Evolutionary conservation across 1,284 basidiomycete genomes (phyloP).

Genomic region (Naganishia albida): DNA sequence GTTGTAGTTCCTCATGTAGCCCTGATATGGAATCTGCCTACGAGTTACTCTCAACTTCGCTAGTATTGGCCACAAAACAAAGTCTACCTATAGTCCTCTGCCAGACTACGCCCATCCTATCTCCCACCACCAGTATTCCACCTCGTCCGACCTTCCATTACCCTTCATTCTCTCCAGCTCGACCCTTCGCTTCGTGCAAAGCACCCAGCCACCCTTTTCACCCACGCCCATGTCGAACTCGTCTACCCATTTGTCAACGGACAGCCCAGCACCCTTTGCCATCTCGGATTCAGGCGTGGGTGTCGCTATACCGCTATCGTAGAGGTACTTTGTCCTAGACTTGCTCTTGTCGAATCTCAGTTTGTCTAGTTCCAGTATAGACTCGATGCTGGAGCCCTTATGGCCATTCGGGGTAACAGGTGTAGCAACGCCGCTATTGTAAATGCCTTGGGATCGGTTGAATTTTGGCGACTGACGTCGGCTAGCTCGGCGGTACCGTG

Average conservation of each 20-base stretch:
- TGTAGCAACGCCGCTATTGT: conserved; percentile 9
- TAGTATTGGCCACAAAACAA: background rate
- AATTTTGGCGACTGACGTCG: conserved; percentile 26
- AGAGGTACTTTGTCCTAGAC: conserved; percentile 19
- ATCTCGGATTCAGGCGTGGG: conserved; percentile 19
- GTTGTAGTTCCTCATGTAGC: background rate
- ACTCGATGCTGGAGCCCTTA: conserved; percentile 15
- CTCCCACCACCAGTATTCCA: conserved; percentile 56
- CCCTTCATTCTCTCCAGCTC: conserved; percentile 47
- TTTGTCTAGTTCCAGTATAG: conserved; percentile 23
- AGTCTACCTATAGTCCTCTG: background rate
- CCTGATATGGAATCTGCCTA: background rate
- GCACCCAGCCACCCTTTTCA: conserved; percentile 27
- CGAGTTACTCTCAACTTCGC: background rate
- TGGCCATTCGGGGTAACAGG: conserved; percentile 19
- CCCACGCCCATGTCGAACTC: conserved; percentile 29
- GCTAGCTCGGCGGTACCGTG: conserved; percentile 35
- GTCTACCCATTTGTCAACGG: conserved; percentile 24
- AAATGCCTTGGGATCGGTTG: conserved; percentile 21
- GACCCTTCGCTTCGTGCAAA: conserved; percentile 46
- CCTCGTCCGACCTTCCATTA: conserved; percentile 51
- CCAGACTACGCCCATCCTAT: conserved; percentile 46
- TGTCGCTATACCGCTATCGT: conserved; percentile 24
- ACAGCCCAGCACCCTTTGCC: conserved; percentile 16
- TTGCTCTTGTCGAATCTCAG: conserved; percentile 24